These are phyloP conservation scores for Suillus lakei DNA, from an alignment of 768 basidiomycete genomes.

Conservation along the genomic window DNA sequence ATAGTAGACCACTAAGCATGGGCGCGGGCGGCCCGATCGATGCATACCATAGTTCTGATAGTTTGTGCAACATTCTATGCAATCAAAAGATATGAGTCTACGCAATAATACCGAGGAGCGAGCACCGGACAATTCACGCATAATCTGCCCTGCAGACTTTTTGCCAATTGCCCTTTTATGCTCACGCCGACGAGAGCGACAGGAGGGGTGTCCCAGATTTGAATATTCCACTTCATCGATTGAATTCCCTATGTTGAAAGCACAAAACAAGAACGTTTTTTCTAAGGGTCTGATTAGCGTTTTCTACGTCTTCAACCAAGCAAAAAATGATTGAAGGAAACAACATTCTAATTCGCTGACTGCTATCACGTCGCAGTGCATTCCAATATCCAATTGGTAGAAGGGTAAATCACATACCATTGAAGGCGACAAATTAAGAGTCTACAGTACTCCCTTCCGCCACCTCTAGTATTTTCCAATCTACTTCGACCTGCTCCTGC, in stretches of 20 bases:
- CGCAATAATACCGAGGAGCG: not conserved
- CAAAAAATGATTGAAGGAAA: not conserved
- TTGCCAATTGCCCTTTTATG: not conserved
- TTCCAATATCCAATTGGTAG: not conserved
- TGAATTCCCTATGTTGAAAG: not conserved
- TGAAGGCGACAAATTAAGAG: constrained; percentile 14
- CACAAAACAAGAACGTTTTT: not conserved
- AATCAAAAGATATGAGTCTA: not conserved
- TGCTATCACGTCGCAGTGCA: not conserved
- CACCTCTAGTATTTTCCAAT: constrained; percentile 87
- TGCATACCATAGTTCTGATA: constrained; percentile 1
- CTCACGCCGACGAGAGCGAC: not conserved
- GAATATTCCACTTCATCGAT: not conserved
- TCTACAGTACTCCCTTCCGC: constrained; percentile 46
- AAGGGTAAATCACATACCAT: not conserved
- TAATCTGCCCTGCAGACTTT: not conserved
- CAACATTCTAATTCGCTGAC: not conserved
- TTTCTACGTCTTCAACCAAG: not conserved
- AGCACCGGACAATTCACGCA: not conserved
- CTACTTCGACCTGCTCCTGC: constrained; percentile 74
- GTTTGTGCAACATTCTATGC: constrained; percentile 1
- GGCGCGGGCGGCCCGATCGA: constrained; percentile 9
- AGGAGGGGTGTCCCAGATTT: not conserved
- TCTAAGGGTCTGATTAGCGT: not conserved
- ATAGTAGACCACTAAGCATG: not conserved